These are phyloP conservation scores for Ustilago loliicola DNA, from an alignment of 1,284 basidiomycete genomes.

Conservation along the genomic window DNA sequence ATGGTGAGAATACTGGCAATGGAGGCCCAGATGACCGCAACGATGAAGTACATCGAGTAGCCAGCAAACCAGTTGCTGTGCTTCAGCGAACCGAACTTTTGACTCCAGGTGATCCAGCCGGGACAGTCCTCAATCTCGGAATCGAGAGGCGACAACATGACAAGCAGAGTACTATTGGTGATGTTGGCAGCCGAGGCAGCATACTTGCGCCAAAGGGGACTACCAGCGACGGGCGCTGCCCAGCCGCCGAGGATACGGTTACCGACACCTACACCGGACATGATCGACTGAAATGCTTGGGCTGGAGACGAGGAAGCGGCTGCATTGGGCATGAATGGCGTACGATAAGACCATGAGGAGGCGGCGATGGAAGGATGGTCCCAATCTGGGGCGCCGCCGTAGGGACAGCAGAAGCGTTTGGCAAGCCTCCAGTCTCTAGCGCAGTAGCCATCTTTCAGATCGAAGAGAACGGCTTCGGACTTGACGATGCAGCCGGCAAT, in stretches of 20 bases:
- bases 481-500: constrained; percentile 89
- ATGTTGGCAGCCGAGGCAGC: constrained; percentile 7
- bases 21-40: constrained; percentile 61
- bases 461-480: constrained; percentile 91
- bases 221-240: constrained; percentile 61
- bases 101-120: constrained; percentile 81
- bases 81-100: constrained; percentile 33
- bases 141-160: constrained; percentile 25
- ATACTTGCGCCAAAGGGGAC: constrained; percentile 60
- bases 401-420: constrained; percentile 82
- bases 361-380: constrained; percentile 34
- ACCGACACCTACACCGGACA: constrained; percentile 50
- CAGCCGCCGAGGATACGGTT: constrained; percentile 58
- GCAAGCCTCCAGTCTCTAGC: constrained; percentile 79
- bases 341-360: constrained; percentile 39
- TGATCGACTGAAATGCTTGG: constrained; percentile 31
- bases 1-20: constrained; percentile 81
- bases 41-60: constrained; percentile 79
- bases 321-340: constrained; percentile 30
- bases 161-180: constrained; percentile 22
- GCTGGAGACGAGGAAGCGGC: constrained; percentile 17
- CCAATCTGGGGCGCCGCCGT: constrained; percentile 47
- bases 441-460: constrained; percentile 93
- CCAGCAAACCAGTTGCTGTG: constrained; percentile 74
- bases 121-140: constrained; percentile 73